Percentiles rank a stretch among this genome's conserved stretches.
phyloP scores from a whole-genome alignment of 805 yeast species.

The Ogataea thermomethanolica region DNA sequence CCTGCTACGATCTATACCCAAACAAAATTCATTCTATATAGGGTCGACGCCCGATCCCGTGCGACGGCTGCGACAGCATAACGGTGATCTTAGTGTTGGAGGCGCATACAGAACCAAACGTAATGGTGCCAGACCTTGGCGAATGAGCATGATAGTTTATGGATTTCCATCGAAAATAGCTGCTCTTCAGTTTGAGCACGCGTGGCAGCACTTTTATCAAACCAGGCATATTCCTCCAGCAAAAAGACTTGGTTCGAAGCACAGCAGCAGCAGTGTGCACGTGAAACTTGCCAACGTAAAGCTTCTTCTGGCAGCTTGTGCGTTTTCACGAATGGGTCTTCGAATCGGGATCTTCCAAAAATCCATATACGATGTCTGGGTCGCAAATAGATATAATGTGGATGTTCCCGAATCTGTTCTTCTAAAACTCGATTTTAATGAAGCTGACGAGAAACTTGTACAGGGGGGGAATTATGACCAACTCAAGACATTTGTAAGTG shows the following conservation, averaged over 20 bases:
- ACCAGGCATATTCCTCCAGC: slow-evolving; percentile 54
- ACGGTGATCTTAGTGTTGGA: slow-evolving; percentile 58
- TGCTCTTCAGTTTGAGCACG: slow-evolving; percentile 81
- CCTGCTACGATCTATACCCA: slow-evolving; percentile 56
- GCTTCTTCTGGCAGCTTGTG: slow-evolving; percentile 39
- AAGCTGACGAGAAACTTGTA: slow-evolving; percentile 7
- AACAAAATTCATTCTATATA: slow-evolving; percentile 60
- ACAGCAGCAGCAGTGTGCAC: slow-evolving; percentile 40
- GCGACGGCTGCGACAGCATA: slow-evolving; percentile 69
- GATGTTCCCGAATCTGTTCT: slow-evolving; percentile 21
- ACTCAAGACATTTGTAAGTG: slow-evolving; percentile 20
- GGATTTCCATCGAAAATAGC: slow-evolving; percentile 69
- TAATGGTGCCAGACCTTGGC: slow-evolving; percentile 69
- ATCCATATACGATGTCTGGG: slow-evolving; percentile 34
- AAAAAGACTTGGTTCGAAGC: slow-evolving; percentile 37
- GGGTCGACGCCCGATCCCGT: slow-evolving; percentile 82
- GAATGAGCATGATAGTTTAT: slow-evolving; percentile 55
- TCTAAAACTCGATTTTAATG: slow-evolving; percentile 14
- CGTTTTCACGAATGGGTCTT: slow-evolving; percentile 45
- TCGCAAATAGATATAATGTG: slow-evolving; percentile 31
- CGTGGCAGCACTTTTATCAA: slow-evolving; percentile 71
- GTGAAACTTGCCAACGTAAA: slow-evolving; percentile 47
- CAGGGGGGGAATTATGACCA: slow-evolving; percentile 33
- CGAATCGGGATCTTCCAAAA: slow-evolving; percentile 43
- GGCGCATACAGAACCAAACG: slow-evolving; percentile 70